Conservation (phyloP, 140 eudicot species). For the Bidens hawaiensis region DNA sequence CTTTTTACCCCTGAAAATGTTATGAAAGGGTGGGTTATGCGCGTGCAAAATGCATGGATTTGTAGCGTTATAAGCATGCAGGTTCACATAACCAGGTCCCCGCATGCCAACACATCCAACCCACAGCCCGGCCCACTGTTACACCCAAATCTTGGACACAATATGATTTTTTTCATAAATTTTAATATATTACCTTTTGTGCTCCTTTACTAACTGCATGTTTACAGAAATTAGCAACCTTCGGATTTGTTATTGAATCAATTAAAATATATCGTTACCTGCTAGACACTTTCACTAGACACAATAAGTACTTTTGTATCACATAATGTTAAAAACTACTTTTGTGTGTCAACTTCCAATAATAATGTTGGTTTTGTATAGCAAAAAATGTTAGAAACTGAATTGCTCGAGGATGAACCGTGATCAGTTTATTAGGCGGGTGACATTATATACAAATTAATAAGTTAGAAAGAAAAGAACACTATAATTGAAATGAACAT, state of each 20-base stretch:
- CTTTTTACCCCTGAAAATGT: conserved; percentile 3
- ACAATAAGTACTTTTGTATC: not conserved
- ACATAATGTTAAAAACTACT: not conserved
- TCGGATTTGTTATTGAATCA: not conserved
- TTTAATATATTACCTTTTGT: not conserved
- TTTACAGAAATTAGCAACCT: not conserved
- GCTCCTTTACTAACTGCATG: not conserved
- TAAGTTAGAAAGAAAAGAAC: too few relatives aligned
- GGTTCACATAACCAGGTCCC: conserved; percentile 36
- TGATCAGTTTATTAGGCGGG: too few relatives aligned
- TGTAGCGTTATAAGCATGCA: conserved; percentile 33
- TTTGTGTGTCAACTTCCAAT: not conserved
- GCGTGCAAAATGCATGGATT: conserved; percentile 39
- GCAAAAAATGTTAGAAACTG: not conserved
- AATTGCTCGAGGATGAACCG: too few relatives aligned
- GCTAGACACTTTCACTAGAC: not conserved
- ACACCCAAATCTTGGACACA: not conserved
- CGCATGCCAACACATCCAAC: conserved; percentile 38
- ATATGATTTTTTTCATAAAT: too few relatives aligned
- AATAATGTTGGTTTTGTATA: not conserved
- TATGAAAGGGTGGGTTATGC: not conserved
- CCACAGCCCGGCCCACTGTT: conserved; percentile 3
- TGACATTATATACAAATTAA: too few relatives aligned
- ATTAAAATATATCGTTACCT: not conserved
- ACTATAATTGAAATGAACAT: too few relatives aligned